A percentile compares a stretch with the other conserved stretches of the same genome.
Conservation (phyloP, 1,284 basidiomycete genomes). For the Apiotrichum sp. region DNA sequence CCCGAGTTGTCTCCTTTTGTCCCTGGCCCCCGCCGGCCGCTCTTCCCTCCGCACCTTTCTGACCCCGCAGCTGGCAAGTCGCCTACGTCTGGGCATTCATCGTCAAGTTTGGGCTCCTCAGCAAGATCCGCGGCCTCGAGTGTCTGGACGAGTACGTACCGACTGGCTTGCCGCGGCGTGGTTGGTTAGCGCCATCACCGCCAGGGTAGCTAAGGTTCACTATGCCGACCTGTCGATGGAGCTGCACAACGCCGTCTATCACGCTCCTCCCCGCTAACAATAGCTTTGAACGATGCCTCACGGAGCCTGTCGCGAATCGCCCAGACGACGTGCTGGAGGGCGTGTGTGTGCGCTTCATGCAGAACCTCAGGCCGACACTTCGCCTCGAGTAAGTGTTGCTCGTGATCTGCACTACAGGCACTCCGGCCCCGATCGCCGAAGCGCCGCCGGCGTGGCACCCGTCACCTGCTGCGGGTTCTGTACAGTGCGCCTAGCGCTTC, state of each 20-base stretch:
- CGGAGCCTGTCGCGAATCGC: slow-evolving; percentile 35
- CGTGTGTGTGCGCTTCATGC: slow-evolving; percentile 36
- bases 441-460: slow-evolving; percentile 3
- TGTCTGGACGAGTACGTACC: slow-evolving; percentile 37
- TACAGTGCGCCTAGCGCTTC: not conserved
- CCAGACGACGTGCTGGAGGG: slow-evolving; percentile 43
- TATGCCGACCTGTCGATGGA: not conserved
- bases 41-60: not conserved
- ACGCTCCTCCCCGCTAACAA: too few species aligned
- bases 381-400: slow-evolving; percentile 28
- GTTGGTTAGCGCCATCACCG: not conserved
- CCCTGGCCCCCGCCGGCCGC: too few species aligned
- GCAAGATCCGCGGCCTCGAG: slow-evolving; percentile 30
- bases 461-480: too few species aligned
- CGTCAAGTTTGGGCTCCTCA: slow-evolving; percentile 33
- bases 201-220: not conserved
- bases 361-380: slow-evolving; percentile 33
- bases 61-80: slow-evolving; percentile 39
- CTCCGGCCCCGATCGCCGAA: not conserved
- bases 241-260: too few species aligned
- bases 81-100: slow-evolving; percentile 44
- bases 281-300: slow-evolving; percentile 39
- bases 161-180: not conserved
- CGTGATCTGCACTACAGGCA: not conserved
- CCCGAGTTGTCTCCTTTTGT: too few species aligned